Evolutionary conservation across 1,284 basidiomycete genomes (phyloP), one percentile per base, ranked within the genome.

Genomic region (Ustilago xerochloae): DNA sequence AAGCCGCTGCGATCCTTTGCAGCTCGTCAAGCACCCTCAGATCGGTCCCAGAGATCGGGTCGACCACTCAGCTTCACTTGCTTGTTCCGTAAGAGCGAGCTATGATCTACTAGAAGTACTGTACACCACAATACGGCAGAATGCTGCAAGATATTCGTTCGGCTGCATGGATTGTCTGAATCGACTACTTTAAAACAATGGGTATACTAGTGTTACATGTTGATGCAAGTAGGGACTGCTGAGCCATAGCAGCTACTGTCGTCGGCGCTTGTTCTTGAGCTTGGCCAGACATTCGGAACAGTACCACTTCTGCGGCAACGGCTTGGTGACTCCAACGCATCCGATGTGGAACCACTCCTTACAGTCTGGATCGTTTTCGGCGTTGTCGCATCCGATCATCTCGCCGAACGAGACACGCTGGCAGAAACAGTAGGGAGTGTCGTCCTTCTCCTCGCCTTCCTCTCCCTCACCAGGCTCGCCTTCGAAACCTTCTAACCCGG

Each of bases 301-400:
- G 50, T 80, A 80, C 82, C 82, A 84, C 26, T 78, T 82, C 24
- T 77, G 74, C 9, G 82, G 82, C 30, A 84, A 47, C 2, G 82
- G 82, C 58, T 83, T 82, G 41, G 75, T 78, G 18, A 84, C 73
- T 18, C 82, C 82, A 0, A 84, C 82, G 41, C 82, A 84, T 33
- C 77, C 78, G 20, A 84, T 80, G 61, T 84, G 82, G 70, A 84
- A 84, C 82, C 82, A 84, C 61, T 84, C 81, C 54, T 77, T 79
- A 73, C 81, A 84, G 43, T 81, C 79, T 18, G 69, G 70, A 29
- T 71, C 64, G 62, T 75, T 75, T 24, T 77, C 72, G 18, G 75
- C 77, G 39, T 74, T 74, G 63, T 79, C 74, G 61, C 76, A 80
- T 48, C 74, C 71, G 51, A 79, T 79, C 78, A 81, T 79, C 65